phyloP scores from a whole-genome alignment of 179 eudicot species.

The Patellifolia procumbens region DNA sequence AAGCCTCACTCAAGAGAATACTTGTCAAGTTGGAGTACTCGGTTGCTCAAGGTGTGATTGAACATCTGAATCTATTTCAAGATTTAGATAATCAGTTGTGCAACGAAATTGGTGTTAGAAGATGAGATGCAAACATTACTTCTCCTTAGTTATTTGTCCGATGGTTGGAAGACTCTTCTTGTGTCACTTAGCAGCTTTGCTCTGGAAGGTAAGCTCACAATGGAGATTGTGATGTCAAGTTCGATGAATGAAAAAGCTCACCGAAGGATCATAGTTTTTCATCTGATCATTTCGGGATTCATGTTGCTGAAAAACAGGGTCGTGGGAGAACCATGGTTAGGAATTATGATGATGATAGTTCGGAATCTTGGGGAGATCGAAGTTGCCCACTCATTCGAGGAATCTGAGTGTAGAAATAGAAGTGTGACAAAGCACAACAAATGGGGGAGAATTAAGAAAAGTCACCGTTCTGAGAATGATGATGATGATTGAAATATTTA shows the following conservation, averaged over 20 bases:
- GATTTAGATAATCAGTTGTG: background rate
- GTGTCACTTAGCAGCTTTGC: background rate
- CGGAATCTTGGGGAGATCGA: background rate
- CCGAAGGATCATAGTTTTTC: background rate
- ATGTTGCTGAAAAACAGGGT: background rate
- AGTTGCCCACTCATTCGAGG: background rate
- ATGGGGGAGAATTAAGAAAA: background rate
- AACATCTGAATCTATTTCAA: background rate
- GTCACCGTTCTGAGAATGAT: background rate
- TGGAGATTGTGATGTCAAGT: background rate
- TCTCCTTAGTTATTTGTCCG: background rate
- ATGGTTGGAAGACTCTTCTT: background rate
- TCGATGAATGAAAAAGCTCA: background rate
- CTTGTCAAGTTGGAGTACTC: background rate
- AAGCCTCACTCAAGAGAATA: conserved; percentile 3
- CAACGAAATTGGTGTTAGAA: background rate
- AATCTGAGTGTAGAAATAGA: background rate
- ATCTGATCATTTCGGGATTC: background rate
- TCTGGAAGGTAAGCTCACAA: conserved; percentile 1
- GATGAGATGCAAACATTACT: background rate
- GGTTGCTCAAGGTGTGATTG: background rate
- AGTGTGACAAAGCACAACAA: background rate
- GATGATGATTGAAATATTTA: background rate
- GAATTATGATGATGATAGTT: background rate
- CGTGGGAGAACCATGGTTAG: background rate